Evolutionary conservation across 176 grass and related monocot genomes (phyloP).

Genomic region (Thinopyrum elongatum): DNA sequence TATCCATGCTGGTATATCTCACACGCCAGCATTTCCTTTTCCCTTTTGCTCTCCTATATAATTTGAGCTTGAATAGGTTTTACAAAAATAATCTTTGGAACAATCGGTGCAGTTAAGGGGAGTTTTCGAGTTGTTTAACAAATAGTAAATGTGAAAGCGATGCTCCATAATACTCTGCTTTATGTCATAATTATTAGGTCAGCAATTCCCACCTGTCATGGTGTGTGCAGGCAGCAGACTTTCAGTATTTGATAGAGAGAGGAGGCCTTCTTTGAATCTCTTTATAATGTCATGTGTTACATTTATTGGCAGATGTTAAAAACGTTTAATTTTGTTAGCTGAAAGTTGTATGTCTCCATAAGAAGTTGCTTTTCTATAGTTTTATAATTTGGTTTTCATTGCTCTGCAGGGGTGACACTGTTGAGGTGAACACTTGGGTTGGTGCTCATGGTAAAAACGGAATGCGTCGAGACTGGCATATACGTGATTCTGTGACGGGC

Average conservation of each 20-base stretch:
- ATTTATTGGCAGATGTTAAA: not conserved
- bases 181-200: constrained; percentile 17
- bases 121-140: constrained; percentile 23
- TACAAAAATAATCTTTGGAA: not conserved
- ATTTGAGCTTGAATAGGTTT: constrained; percentile 17
- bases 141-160: constrained; percentile 43
- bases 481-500: constrained; percentile 72
- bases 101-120: constrained; percentile 21
- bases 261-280: not conserved
- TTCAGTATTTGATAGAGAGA: not conserved
- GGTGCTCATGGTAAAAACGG: constrained; percentile 88
- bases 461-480: constrained; percentile 93
- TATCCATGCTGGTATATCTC: constrained; percentile 91
- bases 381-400: constrained; percentile 28
- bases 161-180: not conserved
- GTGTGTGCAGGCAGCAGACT: constrained; percentile 13
- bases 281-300: constrained; percentile 12
- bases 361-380: not conserved
- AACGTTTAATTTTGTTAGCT: not conserved
- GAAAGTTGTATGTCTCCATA: not conserved
- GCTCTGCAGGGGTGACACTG: constrained; percentile 77
- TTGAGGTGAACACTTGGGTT: constrained; percentile 95
- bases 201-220: constrained; percentile 18
- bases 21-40: not conserved
- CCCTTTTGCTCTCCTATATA: not conserved